These are phyloP conservation scores for Phytophthora megakarya DNA, from an alignment of 352 stramenopile genomes.

Conservation along the genomic window DNA sequence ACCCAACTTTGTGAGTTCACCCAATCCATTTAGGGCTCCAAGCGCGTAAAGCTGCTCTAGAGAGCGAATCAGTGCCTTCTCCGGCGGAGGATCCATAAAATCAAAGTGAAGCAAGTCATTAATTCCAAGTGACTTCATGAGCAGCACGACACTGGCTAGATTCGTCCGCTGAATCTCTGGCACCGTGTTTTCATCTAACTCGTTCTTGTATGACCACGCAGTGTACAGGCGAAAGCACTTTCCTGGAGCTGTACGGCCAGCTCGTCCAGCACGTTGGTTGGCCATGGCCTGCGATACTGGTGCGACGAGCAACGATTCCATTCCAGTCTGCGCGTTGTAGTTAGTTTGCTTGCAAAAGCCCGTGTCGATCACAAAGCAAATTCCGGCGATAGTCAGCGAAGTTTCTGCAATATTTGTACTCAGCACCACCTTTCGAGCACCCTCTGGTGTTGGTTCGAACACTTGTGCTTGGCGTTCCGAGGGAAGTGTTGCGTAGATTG, in stretches of 20 bases:
- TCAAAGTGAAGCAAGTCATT: slow-evolving; percentile 99
- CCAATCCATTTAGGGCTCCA: slow-evolving; percentile 98
- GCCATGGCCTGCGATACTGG: slow-evolving; percentile 97
- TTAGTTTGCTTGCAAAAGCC: slow-evolving; percentile 99
- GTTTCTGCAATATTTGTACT: slow-evolving; percentile 99
- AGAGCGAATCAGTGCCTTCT: slow-evolving; percentile 98
- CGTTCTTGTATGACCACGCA: slow-evolving; percentile 98
- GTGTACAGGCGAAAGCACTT: slow-evolving; percentile 99
- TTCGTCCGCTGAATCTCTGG: slow-evolving; percentile 98
- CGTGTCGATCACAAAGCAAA: slow-evolving; percentile 99
- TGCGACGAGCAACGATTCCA: slow-evolving; percentile 99
- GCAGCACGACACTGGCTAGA: slow-evolving; percentile 96
- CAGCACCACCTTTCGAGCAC: slow-evolving; percentile 97
- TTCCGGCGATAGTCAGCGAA: slow-evolving; percentile 98
- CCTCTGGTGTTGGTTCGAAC: slow-evolving; percentile 97
- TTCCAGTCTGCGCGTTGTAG: slow-evolving; percentile 98
- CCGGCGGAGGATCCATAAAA: slow-evolving; percentile 99
- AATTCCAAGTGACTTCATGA: slow-evolving; percentile 99
- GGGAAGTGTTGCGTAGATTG: slow-evolving; percentile 98
- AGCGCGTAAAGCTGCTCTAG: slow-evolving; percentile 99
- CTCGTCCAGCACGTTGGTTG: slow-evolving; percentile 95
- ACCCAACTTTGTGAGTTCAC: slow-evolving; percentile 97
- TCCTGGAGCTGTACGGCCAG: slow-evolving; percentile 96
- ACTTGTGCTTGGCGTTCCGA: slow-evolving; percentile 99
- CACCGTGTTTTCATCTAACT: slow-evolving; percentile 98